These are phyloP conservation scores for Lycium ferocissimum DNA, from an alignment of 257 asterid genomes.

Conservation along the genomic window DNA sequence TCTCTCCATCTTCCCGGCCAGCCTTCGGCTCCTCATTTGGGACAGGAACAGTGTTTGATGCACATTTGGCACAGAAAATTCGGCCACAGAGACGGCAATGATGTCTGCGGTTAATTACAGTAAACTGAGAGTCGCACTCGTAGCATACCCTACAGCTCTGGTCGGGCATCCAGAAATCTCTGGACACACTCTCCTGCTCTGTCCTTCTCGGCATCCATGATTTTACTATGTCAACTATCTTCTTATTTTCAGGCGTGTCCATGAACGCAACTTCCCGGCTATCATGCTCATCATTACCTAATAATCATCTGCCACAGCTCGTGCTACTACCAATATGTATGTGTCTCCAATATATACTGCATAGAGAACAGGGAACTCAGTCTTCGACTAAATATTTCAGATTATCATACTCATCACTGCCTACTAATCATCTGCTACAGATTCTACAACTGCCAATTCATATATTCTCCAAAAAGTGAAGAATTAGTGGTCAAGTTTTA, in stretches of 20 bases:
- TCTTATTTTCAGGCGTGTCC: conserved; percentile 62
- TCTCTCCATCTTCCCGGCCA: conserved; percentile 67
- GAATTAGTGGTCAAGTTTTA: not conserved
- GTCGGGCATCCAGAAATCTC: conserved; percentile 99
- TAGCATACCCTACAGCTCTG: conserved; percentile 96
- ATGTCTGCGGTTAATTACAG: conserved; percentile 87
- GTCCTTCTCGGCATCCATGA: conserved; percentile 82
- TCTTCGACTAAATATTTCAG: not conserved
- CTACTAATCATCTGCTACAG: conserved; percentile 11
- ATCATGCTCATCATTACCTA: conserved; percentile 51
- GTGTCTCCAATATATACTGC: conserved; percentile 45
- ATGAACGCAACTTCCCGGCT: conserved; percentile 50
- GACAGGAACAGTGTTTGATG: conserved; percentile 77
- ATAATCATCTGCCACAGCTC: conserved; percentile 58
- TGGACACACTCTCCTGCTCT: conserved; percentile 77
- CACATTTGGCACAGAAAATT: conserved; percentile 85
- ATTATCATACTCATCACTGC: conserved; percentile 18
- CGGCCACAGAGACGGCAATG: conserved; percentile 95
- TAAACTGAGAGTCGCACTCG: conserved; percentile 89
- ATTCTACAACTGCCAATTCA: conserved; percentile 13
- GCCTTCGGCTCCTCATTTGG: conserved; percentile 43
- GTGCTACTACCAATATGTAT: conserved; percentile 28
- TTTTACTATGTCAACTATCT: conserved; percentile 70
- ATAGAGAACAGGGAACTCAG: conserved; percentile 36
- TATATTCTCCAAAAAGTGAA: not conserved